These are phyloP conservation scores for Russula griseocarnosa DNA, from an alignment of 768 basidiomycete species.

Conservation along the genomic window DNA sequence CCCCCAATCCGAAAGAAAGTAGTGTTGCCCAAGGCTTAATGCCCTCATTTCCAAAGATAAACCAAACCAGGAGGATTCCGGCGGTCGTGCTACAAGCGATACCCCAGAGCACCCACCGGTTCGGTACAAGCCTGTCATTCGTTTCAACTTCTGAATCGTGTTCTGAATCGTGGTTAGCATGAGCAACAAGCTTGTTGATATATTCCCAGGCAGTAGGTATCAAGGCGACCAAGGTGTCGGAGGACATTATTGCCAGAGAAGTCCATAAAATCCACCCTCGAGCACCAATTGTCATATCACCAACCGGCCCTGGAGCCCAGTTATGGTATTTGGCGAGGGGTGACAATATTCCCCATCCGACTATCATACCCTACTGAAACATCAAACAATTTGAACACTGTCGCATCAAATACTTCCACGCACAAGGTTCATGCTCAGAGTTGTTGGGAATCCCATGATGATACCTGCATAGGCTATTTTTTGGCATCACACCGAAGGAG, in stretches of 20 bases:
- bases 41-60: conserved; percentile 85
- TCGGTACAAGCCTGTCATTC: conserved; percentile 75
- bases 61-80: conserved; percentile 80
- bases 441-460: conserved; percentile 97
- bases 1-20: conserved; percentile 77
- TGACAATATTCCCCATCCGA: conserved; percentile 92
- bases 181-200: conserved; percentile 34
- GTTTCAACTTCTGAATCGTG: conserved; percentile 69
- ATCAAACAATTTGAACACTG: conserved; percentile 13
- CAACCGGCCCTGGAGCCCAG: conserved; percentile 93
- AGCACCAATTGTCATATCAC: conserved; percentile 82
- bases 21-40: conserved; percentile 95
- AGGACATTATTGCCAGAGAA: conserved; percentile 91
- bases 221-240: conserved; percentile 85
- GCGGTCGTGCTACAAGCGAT: conserved; percentile 53
- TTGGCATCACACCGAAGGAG: neutral
- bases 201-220: conserved; percentile 66
- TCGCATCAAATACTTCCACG: conserved; percentile 28
- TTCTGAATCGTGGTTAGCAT: conserved; percentile 32
- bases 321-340: conserved; percentile 76
- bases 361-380: conserved; percentile 76
- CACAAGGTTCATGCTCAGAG: conserved; percentile 88
- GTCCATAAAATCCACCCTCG: conserved; percentile 98
- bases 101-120: conserved; percentile 70
- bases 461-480: conserved; percentile 51